Base-by-base conservation (phyloP, 2,329 filamentous ascomycete genomes). In the Paraconiothyrium sp. region DNA sequence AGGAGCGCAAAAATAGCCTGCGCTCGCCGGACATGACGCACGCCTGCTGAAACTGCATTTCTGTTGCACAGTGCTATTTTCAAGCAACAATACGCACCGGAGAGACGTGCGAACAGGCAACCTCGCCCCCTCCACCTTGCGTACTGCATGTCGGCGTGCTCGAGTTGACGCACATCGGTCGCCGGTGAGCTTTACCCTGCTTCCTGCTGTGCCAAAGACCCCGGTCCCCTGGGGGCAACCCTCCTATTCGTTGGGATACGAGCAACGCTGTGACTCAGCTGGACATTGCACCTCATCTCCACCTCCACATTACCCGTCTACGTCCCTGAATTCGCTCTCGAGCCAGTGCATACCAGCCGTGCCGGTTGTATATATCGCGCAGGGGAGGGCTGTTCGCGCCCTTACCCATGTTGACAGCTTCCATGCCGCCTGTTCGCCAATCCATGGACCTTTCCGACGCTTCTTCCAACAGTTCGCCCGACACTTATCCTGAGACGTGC, bases 401-500 rank as follows among this genome's bases (percentile, higher is more conserved):
- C 46, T 49, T 48, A 54, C 65, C 47, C 58, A 35, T 52, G 58
- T 51, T 60, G 41, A 58, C 20, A 60, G 24, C 51, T 54, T 49
- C 32, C 57, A 66, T 67, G 61, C 59, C 60, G 63, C 70, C 70
- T 67, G 60, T 63, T 48, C 69, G 63, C 14, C 58, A 64, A 61
- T 65, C 62, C 47, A 65, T 65, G 62, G 72, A 72, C 51, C 64
- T 59, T 39, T 71, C 70, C 14, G 72, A 71, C 57, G 65, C 67
- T 20, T 75, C 75, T 22, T 75, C 75, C 16, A 75, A 74, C 65
- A 72, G 75, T 61, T 78, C 74, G 34, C 74, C 74, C 54, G 64
- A 62, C 16, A 66, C 65, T 3, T 56, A 63, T 20, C 69, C 72
- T 24, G 68, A 74, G 49, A 27, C 64, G 3, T 54, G 65, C n/a